A percentile compares a stretch with the other conserved stretches of the same genome.
Conservation (phyloP, 192 early-diverging fungal species). For the Lunasporangiospora selenospora region DNA sequence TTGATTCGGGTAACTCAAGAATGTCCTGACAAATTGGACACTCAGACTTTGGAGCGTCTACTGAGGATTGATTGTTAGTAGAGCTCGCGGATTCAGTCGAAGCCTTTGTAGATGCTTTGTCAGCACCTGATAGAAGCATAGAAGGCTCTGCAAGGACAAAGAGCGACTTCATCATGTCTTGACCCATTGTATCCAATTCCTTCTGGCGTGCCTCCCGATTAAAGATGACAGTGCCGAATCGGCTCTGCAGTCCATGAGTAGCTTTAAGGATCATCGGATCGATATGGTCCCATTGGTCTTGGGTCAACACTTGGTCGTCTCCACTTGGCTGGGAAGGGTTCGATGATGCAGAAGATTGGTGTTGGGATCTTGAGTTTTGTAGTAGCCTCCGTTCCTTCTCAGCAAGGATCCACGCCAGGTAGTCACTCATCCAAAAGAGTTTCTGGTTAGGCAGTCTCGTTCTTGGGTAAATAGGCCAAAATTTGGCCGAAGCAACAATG, state of each 20-base stretch:
- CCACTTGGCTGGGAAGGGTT: too few relatives aligned
- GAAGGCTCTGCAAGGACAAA: conserved; percentile 14
- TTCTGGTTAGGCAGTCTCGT: conserved; percentile 12
- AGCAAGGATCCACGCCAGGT: conserved; percentile 32
- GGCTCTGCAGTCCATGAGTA: conserved; percentile 11
- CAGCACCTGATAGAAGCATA: conserved; percentile 19
- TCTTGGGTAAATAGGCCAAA: conserved; percentile 31
- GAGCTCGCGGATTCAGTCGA: background rate
- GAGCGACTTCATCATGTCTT: conserved; percentile 9
- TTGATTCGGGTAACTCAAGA: background rate
- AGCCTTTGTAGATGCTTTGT: background rate
- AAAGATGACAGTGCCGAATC: conserved; percentile 20
- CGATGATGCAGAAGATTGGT: too few relatives aligned
- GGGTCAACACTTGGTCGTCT: background rate
- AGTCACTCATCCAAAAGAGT: conserved; percentile 18
- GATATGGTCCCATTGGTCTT: conserved; percentile 13
- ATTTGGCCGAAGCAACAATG: conserved; percentile 1
- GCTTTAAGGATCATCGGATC: conserved; percentile 18
- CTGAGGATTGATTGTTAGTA: too few relatives aligned
- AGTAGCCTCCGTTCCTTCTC: too few relatives aligned
- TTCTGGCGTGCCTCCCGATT: conserved; percentile 22
- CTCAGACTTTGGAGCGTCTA: conserved; percentile 1
- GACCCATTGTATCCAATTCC: conserved; percentile 17
- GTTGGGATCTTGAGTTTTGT: too few relatives aligned
- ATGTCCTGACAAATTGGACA: conserved; percentile 35